Percentiles rank a stretch among this genome's conserved stretches.
Evolutionary conservation across 495 filamentous ascomycete species (phyloP).

Genomic region (Trichoderma orchidacearum): DNA sequence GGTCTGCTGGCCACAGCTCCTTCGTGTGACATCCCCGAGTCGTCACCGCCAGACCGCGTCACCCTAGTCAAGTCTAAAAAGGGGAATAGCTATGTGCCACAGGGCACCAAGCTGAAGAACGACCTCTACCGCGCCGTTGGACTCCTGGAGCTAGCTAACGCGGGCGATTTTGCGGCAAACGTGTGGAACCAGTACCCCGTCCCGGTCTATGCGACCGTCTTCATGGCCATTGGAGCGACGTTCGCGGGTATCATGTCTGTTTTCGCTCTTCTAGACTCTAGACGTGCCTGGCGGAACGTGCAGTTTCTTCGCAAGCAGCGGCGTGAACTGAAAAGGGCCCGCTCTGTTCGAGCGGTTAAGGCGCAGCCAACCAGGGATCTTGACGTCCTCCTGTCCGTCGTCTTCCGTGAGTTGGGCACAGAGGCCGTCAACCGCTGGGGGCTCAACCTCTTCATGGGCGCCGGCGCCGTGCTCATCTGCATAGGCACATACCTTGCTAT

Average conservation of each 20-base stretch:
- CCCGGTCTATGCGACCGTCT: constrained; percentile 24
- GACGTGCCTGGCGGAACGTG: constrained; percentile 28
- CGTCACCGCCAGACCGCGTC: not conserved
- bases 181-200: constrained; percentile 37
- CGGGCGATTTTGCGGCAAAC: constrained; percentile 37
- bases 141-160: constrained; percentile 35
- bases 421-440: constrained; percentile 28
- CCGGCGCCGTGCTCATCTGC: constrained; percentile 28
- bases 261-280: constrained; percentile 25
- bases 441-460: constrained; percentile 31
- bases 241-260: constrained; percentile 25
- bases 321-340: constrained; percentile 8
- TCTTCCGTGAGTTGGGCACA: constrained; percentile 25
- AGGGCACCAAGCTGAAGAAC: constrained; percentile 17
- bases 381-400: constrained; percentile 20
- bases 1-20: not conserved
- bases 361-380: constrained; percentile 5
- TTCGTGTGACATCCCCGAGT: not conserved
- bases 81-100: not conserved
- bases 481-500: constrained; percentile 35
- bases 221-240: constrained; percentile 36
- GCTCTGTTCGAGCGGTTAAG: not conserved
- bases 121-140: constrained; percentile 30
- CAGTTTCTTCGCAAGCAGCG: constrained; percentile 21
- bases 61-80: not conserved